A percentile compares a stretch with the other conserved stretches of the same genome.
Conservation (phyloP, 805 yeast species). For the Zygosaccharomyces gambellarensis region DNA sequence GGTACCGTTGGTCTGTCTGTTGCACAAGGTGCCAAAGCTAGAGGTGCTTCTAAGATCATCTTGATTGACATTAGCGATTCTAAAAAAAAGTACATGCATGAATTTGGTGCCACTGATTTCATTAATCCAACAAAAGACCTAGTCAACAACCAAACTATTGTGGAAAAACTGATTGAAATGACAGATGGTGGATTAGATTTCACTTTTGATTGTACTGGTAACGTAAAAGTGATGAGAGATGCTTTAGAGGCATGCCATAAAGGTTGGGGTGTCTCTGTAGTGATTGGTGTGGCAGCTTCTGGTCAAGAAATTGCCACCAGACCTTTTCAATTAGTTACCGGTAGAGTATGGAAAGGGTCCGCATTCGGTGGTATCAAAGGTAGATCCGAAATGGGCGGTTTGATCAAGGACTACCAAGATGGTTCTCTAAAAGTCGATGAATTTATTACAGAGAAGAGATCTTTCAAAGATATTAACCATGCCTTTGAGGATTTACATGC, state of each 20-base stretch:
- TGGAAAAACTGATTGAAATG: constrained; percentile 75
- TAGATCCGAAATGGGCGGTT: constrained; percentile 87
- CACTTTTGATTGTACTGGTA: constrained; percentile 98
- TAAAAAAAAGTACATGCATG: constrained; percentile 78
- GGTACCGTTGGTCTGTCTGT: constrained; percentile 97
- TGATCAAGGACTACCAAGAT: constrained; percentile 77
- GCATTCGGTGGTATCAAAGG: constrained; percentile 99
- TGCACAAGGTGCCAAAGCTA: constrained; percentile 86
- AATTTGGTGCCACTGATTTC: constrained; percentile 95
- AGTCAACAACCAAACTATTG: constrained; percentile 69
- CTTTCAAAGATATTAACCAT: constrained; percentile 69
- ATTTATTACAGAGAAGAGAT: constrained; percentile 86
- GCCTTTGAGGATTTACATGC: constrained; percentile 94
- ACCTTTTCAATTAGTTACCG: constrained; percentile 98
- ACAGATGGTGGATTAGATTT: constrained; percentile 97
- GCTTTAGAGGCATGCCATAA: constrained; percentile 97
- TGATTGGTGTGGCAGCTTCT: constrained; percentile 98
- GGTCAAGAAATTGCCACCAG: constrained; percentile 95
- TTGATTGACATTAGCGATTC: constrained; percentile 82
- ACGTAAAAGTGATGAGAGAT: constrained; percentile 87
- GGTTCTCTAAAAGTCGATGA: constrained; percentile 89
- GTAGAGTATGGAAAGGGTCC: constrained; percentile 98
- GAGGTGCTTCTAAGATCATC: constrained; percentile 75
- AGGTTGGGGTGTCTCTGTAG: constrained; percentile 96
- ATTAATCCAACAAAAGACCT: constrained; percentile 73